Base-by-base conservation (phyloP, 495 filamentous ascomycete species). In the Podospora tetraspora region DNA sequence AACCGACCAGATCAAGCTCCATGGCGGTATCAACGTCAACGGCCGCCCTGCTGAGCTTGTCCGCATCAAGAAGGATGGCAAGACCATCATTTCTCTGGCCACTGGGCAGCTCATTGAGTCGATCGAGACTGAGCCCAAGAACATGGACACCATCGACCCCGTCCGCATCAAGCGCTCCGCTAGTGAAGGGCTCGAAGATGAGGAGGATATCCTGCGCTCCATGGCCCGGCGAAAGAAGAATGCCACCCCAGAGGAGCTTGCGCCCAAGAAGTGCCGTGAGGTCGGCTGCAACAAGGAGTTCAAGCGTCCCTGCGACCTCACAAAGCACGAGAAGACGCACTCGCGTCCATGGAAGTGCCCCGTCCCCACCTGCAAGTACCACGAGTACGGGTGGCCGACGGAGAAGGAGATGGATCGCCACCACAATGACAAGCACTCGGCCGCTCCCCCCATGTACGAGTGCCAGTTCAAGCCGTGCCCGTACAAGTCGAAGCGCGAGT, bases 341-440 rank as follows among this genome's bases (percentile, higher is more conserved):
- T 91, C 91, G 11, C 90, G 95, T 22, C 96, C 95, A 3, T 97
- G 90, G 90, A 98, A 98, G 80, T 99, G 95, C 78, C 84, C 87
- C 3, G 83, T 91, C 6, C 71, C 83, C 57, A 86, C 83, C 19
- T 99, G 95, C 89, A 95, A 93, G 75, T 99, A 94, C 79, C 79
- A 89, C 74, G 85, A 88, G 27, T 85, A 91, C 73, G 95, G 95
- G 25, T 98, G 94, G 90, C 94, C 95, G 7, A 98, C 95, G 3
- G 93, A 97, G 80, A 99, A 99, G 80, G 95, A 99, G 80, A 88
- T 92, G 73, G 94, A 97, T 73, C 90, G 95, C 60, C 95, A 99
- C 75, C 84, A 91, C 76, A 97, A 97, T 74, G 95, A 99, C 80
- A 97, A 94, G 79, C 95, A 99, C 80, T 91, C 91, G 32, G 76